Conservation (phyloP, 2,329 filamentous ascomycete species). For the Aschersonia sp. region DNA sequence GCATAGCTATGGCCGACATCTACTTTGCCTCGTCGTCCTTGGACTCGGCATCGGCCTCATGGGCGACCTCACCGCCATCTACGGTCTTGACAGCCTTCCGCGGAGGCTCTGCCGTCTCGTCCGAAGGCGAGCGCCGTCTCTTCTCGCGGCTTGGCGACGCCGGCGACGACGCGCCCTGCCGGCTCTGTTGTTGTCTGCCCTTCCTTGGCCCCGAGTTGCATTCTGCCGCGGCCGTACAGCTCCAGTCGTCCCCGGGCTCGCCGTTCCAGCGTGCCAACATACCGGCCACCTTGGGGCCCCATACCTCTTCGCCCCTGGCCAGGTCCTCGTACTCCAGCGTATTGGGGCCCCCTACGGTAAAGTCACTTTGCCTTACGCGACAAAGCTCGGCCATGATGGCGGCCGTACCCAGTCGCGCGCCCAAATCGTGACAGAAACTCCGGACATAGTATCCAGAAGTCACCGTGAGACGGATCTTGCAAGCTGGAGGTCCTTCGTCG, state of each 20-base stretch:
- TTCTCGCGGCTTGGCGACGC: slow-evolving; percentile 11
- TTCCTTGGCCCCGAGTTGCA: slow-evolving; percentile 3
- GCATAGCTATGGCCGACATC: background rate
- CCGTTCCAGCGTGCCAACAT: slow-evolving; percentile 31
- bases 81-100: slow-evolving; percentile 11
- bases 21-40: background rate
- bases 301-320: slow-evolving; percentile 60
- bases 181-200: slow-evolving; percentile 2
- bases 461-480: slow-evolving; percentile 76
- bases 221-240: slow-evolving; percentile 3
- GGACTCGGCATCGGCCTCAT: slow-evolving; percentile 3
- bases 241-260: slow-evolving; percentile 14
- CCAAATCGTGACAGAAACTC: slow-evolving; percentile 84
- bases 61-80: slow-evolving; percentile 3
- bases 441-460: slow-evolving; percentile 95
- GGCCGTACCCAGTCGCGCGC: slow-evolving; percentile 64
- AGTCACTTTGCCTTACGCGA: slow-evolving; percentile 69
- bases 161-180: background rate
- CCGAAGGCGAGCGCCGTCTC: slow-evolving; percentile 14
- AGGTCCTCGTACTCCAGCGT: slow-evolving; percentile 70
- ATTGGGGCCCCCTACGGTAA: slow-evolving; percentile 53
- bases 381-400: slow-evolving; percentile 77
- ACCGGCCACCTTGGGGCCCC: slow-evolving; percentile 56
- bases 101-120: slow-evolving; percentile 9
- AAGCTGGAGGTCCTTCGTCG: slow-evolving; percentile 57